Evolutionary conservation across 768 basidiomycete genomes (phyloP).

Genomic region (Hygrophorus pudorinus): DNA sequence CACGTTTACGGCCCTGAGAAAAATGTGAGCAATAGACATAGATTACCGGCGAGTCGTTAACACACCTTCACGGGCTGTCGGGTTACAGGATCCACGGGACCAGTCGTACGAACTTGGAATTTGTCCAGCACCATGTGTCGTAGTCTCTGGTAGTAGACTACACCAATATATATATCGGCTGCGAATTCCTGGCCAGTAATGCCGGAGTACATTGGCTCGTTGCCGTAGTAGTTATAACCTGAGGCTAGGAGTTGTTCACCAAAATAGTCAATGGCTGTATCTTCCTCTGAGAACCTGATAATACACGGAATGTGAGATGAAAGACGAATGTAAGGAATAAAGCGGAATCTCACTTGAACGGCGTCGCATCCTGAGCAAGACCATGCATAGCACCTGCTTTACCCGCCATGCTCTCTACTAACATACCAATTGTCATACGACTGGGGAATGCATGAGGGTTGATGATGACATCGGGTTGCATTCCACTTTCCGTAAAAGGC

Average conservation of each 20-base stretch:
- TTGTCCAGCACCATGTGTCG: constrained; percentile 99
- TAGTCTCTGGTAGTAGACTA: constrained; percentile 97
- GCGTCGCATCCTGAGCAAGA: constrained; percentile 95
- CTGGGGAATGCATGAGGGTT: constrained; percentile 99
- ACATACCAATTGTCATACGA: constrained; percentile 99
- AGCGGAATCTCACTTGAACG: constrained; percentile 69
- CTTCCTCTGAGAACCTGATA: constrained; percentile 83
- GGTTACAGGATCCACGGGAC: constrained; percentile 92
- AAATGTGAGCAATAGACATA: not conserved
- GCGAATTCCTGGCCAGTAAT: constrained; percentile 98
- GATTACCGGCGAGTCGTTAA: constrained; percentile 2
- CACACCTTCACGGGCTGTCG: constrained; percentile 91
- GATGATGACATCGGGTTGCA: constrained; percentile 99
- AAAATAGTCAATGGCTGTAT: constrained; percentile 97
- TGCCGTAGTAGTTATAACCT: constrained; percentile 98
- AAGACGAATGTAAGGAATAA: constrained; percentile 4
- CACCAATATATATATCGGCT: constrained; percentile 96
- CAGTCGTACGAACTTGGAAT: constrained; percentile 98
- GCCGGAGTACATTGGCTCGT: constrained; percentile 99
- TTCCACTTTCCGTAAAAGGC: constrained; percentile 98
- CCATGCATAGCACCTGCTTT: constrained; percentile 99
- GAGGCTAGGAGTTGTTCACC: constrained; percentile 88
- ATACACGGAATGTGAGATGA: constrained; percentile 10
- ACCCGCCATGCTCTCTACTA: constrained; percentile 99
- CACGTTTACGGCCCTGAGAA: constrained; percentile 86